Evolutionary conservation across 805 yeast species (phyloP).

Genomic region (Metschnikowia borealis): DNA sequence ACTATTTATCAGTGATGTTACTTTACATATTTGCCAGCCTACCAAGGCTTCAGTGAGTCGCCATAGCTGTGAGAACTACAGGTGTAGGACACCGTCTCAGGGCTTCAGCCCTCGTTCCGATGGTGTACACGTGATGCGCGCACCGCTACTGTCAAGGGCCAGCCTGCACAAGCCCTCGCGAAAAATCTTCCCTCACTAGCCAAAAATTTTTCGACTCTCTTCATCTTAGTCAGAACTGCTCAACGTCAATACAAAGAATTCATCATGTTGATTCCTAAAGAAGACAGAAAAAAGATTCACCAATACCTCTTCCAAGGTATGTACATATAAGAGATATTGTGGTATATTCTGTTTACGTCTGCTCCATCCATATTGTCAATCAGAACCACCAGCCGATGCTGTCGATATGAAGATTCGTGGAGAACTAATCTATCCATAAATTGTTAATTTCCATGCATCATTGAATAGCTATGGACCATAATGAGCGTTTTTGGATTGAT

Average conservation of each 20-base stretch:
- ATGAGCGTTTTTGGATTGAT: too few relatives aligned
- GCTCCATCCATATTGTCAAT: neutral
- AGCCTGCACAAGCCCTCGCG: constrained; percentile 15
- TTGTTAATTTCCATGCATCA: too few relatives aligned
- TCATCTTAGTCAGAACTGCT: constrained; percentile 15
- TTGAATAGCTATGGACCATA: too few relatives aligned
- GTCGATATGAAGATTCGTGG: too few relatives aligned
- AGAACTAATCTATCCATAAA: too few relatives aligned
- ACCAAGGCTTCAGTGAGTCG: neutral
- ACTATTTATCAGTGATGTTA: too few relatives aligned
- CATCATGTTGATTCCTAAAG: constrained; percentile 97
- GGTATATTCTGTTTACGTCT: neutral
- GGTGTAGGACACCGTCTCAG: neutral
- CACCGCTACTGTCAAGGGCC: constrained; percentile 2
- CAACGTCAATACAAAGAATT: constrained; percentile 16
- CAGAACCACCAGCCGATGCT: too few relatives aligned
- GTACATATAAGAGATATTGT: constrained; percentile 30
- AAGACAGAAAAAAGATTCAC: constrained; percentile 99
- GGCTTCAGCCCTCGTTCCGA: neutral
- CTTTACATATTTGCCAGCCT: too few relatives aligned
- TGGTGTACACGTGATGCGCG: neutral
- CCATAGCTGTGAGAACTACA: neutral
- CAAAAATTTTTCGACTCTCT: constrained; percentile 13
- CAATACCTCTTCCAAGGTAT: constrained; percentile 97
- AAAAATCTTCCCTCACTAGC: constrained; percentile 16